phyloP scores from a whole-genome alignment of 805 yeast species.

The Wickerhamiella siamensis region DNA sequence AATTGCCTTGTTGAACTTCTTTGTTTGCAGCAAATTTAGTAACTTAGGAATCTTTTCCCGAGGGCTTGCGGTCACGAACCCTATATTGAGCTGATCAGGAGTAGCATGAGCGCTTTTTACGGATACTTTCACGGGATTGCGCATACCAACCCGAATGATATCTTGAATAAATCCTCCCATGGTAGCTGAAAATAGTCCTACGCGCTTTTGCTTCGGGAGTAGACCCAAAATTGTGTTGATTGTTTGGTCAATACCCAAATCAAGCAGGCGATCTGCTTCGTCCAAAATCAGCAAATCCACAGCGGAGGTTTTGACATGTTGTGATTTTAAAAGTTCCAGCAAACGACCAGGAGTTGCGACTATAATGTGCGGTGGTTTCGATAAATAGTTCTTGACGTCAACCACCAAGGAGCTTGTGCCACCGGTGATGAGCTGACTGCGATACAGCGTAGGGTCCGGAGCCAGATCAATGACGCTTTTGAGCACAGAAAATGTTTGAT shows the following conservation, averaged over 20 bases:
- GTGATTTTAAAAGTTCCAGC: conserved; percentile 50
- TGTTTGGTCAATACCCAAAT: conserved; percentile 57
- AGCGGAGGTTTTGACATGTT: conserved; percentile 42
- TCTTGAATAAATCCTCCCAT: conserved; percentile 66
- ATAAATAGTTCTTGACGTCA: conserved; percentile 47
- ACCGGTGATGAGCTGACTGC: conserved; percentile 29
- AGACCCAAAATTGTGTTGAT: conserved; percentile 49
- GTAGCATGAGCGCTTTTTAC: conserved; percentile 37
- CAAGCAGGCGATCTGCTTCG: conserved; percentile 85
- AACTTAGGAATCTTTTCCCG: conserved; percentile 46
- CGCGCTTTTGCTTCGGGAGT: conserved; percentile 82
- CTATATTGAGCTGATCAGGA: conserved; percentile 52
- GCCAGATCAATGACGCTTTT: conserved; percentile 38
- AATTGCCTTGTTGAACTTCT: conserved; percentile 61
- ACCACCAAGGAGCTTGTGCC: conserved; percentile 36
- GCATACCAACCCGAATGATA: conserved; percentile 75
- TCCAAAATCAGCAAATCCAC: conserved; percentile 70
- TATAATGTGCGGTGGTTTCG: conserved; percentile 51
- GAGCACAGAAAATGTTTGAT: conserved; percentile 50
- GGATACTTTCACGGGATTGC: conserved; percentile 79
- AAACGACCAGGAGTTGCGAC: conserved; percentile 90
- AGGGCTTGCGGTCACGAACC: conserved; percentile 46
- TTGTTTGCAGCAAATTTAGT: conserved; percentile 37
- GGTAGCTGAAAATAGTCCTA: conserved; percentile 91
- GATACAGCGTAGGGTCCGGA: conserved; percentile 17